Conservation (phyloP, 345 rosid genomes). For the Passiflora organensis region DNA sequence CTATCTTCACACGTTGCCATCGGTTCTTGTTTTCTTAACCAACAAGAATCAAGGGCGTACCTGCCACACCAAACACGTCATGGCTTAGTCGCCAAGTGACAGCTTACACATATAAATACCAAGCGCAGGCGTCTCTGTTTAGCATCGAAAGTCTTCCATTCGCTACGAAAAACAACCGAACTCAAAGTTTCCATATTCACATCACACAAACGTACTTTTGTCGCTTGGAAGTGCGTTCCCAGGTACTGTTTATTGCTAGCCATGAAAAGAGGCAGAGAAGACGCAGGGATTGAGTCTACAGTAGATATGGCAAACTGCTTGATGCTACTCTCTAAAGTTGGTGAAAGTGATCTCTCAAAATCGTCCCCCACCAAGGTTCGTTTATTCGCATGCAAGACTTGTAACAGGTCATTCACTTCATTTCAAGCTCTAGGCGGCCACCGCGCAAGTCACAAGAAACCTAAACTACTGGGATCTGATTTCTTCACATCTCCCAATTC, state of each 20-base stretch:
- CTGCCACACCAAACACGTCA: slow-evolving; percentile 14
- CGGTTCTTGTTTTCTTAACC: not conserved
- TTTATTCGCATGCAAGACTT: slow-evolving; percentile 76
- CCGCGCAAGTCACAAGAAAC: slow-evolving; percentile 82
- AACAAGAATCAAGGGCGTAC: slow-evolving; percentile 18
- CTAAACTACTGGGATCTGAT: slow-evolving; percentile 20
- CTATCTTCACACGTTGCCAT: slow-evolving; percentile 17
- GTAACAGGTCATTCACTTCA: slow-evolving; percentile 62
- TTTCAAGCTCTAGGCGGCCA: slow-evolving; percentile 95
- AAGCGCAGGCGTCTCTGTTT: not conserved
- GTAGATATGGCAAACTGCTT: slow-evolving; percentile 54
- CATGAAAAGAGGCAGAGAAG: slow-evolving; percentile 49
- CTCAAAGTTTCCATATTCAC: not conserved
- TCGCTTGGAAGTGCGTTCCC: not conserved
- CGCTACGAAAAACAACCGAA: not conserved
- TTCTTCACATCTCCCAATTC: slow-evolving; percentile 1
- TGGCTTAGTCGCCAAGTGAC: slow-evolving; percentile 9
- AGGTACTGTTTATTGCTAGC: too few relatives aligned
- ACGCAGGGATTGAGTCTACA: slow-evolving; percentile 16
- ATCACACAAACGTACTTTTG: not conserved
- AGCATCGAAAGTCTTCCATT: too few relatives aligned
- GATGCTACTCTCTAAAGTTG: slow-evolving; percentile 65
- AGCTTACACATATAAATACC: not conserved
- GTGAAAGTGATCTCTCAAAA: slow-evolving; percentile 7
- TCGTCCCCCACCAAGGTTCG: slow-evolving; percentile 15